Conservation (phyloP, 2,329 filamentous ascomycete species). For the Penicillium oxalicum region DNA sequence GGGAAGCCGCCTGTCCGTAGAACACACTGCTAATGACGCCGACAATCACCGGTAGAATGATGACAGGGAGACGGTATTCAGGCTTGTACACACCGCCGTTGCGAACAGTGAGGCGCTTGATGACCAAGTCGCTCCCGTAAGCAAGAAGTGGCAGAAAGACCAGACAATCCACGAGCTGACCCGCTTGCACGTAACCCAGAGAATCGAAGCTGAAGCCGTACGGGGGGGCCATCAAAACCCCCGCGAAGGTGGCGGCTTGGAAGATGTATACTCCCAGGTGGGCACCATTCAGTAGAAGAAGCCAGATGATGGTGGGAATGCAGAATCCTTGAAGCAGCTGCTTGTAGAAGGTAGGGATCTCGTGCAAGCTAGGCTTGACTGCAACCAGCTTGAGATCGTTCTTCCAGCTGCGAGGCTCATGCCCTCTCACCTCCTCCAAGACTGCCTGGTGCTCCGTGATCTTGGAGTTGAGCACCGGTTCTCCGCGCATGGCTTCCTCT, state of each 20-base stretch:
- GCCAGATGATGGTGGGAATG: conserved; percentile 9
- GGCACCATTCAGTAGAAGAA: conserved; percentile 10
- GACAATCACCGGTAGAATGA: conserved; percentile 8
- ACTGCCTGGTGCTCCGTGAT: neutral
- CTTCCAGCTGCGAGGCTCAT: conserved; percentile 5
- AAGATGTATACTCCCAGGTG: conserved; percentile 11
- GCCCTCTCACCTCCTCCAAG: neutral
- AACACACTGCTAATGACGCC: conserved; percentile 7
- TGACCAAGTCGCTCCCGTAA: conserved; percentile 10
- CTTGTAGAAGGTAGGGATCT: conserved; percentile 10
- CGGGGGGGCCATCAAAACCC: conserved; percentile 5
- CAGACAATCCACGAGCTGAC: conserved; percentile 9
- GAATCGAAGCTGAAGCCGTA: conserved; percentile 6
- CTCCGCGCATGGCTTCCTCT: conserved; percentile 4
- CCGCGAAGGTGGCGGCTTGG: conserved; percentile 6
- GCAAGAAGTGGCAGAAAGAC: conserved; percentile 9
- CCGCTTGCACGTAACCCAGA: conserved; percentile 10
- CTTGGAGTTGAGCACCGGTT: neutral
- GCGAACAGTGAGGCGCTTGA: neutral
- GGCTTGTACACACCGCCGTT: conserved; percentile 8
- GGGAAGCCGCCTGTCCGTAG: conserved; percentile 5
- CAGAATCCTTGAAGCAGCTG: conserved; percentile 6
- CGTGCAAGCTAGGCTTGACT: conserved; percentile 1
- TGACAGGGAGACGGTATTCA: conserved; percentile 8
- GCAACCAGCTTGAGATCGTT: conserved; percentile 6